Evolutionary conservation across 2,329 filamentous ascomycete genomes (phyloP).

Genomic region (Chrysoporthe austroafricana): DNA sequence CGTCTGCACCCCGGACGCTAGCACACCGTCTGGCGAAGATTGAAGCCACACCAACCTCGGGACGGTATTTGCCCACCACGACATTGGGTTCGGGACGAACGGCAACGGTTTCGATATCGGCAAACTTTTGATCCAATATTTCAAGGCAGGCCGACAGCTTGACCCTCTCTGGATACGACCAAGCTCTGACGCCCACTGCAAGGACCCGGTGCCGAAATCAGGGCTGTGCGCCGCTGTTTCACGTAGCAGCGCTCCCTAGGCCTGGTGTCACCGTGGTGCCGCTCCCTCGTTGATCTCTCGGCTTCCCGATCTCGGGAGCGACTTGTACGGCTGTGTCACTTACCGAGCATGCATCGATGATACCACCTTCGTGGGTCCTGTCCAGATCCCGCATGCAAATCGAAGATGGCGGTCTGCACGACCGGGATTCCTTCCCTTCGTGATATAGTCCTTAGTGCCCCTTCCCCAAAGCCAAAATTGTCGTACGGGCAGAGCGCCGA

Average conservation of each 20-base stretch:
- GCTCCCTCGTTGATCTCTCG: slow-evolving; percentile 11
- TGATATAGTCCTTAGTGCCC: not conserved
- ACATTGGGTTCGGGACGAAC: slow-evolving; percentile 15
- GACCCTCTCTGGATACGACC: not conserved
- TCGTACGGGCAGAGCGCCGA: not conserved
- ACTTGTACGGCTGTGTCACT: not conserved
- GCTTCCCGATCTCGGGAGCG: slow-evolving; percentile 24
- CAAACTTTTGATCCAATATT: not conserved
- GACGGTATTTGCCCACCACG: slow-evolving; percentile 8
- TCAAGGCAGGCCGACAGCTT: not conserved
- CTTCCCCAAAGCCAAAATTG: not conserved
- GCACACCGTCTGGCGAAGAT: not conserved
- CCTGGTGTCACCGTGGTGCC: not conserved
- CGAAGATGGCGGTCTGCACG: slow-evolving; percentile 17
- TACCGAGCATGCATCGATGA: not conserved
- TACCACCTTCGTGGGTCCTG: not conserved
- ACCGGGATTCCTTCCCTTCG: not conserved
- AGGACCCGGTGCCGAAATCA: no score
- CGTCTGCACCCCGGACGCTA: slow-evolving; percentile 22
- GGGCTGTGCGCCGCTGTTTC: not conserved
- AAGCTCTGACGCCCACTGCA: not conserved
- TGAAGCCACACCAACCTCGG: slow-evolving; percentile 8
- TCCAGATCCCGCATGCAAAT: not conserved
- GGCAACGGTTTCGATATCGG: not conserved
- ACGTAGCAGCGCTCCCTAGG: not conserved